phyloP scores from a whole-genome alignment of 1,139 yeast genomes.

The Taiozyma sp. region DNA sequence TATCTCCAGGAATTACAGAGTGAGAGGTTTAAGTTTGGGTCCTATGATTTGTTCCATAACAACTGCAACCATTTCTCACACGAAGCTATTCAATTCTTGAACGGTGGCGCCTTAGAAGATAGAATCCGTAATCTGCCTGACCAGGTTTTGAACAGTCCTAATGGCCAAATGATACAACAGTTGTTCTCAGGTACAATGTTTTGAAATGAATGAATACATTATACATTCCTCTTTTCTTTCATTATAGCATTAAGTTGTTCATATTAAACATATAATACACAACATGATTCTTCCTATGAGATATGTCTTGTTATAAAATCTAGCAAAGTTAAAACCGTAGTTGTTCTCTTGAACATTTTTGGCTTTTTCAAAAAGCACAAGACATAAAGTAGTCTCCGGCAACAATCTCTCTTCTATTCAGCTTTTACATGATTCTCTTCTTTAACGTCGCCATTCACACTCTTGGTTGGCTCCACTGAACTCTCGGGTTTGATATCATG shows the following conservation, averaged over 20 bases:
- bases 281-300: neutral
- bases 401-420: neutral
- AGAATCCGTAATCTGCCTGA: constrained; percentile 50
- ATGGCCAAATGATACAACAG: constrained; percentile 46
- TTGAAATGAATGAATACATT: neutral
- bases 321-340: neutral
- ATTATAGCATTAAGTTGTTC: neutral
- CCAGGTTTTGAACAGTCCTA: constrained; percentile 54
- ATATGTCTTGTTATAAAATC: neutral
- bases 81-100: constrained; percentile 52
- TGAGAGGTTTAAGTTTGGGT: constrained; percentile 34
- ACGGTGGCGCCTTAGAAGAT: constrained; percentile 47
- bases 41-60: constrained; percentile 57
- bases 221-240: neutral
- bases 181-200: constrained; percentile 23
- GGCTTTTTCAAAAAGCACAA: neutral
- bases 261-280: neutral
- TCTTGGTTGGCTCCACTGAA: neutral
- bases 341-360: neutral
- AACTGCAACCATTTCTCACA: constrained; percentile 70
- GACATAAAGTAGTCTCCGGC: neutral
- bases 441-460: neutral
- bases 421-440: neutral
- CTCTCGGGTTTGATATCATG: neutral
- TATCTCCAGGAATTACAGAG: constrained; percentile 46